A percentile compares a stretch with the other conserved stretches of the same genome.
Conservation (phyloP, 768 basidiomycete species). For the Kwoniella heveanensis region DNA sequence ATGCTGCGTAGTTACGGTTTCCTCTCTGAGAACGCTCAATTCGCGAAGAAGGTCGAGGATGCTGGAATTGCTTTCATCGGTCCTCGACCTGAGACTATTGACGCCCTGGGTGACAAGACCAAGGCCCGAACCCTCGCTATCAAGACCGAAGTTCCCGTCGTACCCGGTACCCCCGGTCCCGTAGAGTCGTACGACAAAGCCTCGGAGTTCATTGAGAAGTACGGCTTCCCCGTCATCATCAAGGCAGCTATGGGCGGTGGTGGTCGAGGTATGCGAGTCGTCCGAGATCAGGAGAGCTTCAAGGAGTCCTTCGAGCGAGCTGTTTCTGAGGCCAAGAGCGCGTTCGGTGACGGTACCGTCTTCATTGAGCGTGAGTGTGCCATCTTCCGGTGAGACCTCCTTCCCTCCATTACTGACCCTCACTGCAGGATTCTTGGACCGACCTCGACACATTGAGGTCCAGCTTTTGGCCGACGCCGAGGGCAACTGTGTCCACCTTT, state of each 20-base stretch:
- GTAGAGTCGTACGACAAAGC: conserved; percentile 79
- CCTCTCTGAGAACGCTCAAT: conserved; percentile 92
- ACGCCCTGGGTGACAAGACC: conserved; percentile 97
- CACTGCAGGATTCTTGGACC: conserved; percentile 65
- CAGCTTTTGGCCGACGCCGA: conserved; percentile 87
- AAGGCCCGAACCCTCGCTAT: conserved; percentile 83
- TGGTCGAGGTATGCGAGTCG: conserved; percentile 98
- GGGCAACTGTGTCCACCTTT: conserved; percentile 96
- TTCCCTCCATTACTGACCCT: conserved; percentile 44
- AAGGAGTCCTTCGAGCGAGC: conserved; percentile 85
- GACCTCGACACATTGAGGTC: conserved; percentile 96
- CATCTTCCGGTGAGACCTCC: not conserved
- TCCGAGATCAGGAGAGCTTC: conserved; percentile 90
- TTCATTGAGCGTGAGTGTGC: conserved; percentile 79
- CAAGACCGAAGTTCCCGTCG: conserved; percentile 88
- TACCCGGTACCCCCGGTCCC: conserved; percentile 96
- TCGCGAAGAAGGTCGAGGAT: conserved; percentile 96
- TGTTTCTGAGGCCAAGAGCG: conserved; percentile 89
- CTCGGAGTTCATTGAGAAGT: conserved; percentile 85
- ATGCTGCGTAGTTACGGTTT: conserved; percentile 77
- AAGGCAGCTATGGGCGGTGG: conserved; percentile 99
- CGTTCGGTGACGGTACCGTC: conserved; percentile 97
- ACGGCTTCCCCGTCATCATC: conserved; percentile 98
- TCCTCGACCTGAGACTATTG: conserved; percentile 92
- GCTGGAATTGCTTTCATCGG: conserved; percentile 97